Evolutionary conservation across 1,139 yeast genomes (phyloP).

Genomic region (Yamadazyma epiphylla): DNA sequence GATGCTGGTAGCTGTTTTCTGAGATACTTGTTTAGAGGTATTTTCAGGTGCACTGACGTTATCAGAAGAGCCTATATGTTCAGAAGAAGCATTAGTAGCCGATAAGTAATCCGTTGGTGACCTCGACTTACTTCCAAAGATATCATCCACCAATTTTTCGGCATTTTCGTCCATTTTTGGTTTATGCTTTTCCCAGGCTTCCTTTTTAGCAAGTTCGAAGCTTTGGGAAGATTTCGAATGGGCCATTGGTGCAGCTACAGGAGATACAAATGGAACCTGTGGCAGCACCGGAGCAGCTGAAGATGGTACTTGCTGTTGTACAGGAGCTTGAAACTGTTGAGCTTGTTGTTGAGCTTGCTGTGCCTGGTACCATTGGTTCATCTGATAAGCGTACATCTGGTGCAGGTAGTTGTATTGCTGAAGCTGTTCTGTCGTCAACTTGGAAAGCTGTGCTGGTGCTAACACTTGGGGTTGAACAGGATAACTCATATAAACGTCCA

Average conservation of each 20-base stretch:
- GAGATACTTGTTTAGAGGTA: slow-evolving; percentile 9
- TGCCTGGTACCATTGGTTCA: slow-evolving; percentile 14
- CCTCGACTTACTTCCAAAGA: slow-evolving; percentile 21
- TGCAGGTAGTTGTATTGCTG: slow-evolving; percentile 21
- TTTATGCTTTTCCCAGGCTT: slow-evolving; percentile 34
- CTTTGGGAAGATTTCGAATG: too few species aligned
- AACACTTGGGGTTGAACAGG: slow-evolving; percentile 18
- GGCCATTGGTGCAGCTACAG: too few species aligned
- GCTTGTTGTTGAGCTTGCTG: too few species aligned
- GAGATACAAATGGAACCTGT: slow-evolving; percentile 1
- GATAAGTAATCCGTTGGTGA: slow-evolving; percentile 11
- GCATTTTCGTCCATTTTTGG: slow-evolving; percentile 24
- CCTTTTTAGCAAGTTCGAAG: slow-evolving; percentile 25
- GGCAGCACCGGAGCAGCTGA: slow-evolving; percentile 4
- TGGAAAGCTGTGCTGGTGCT: slow-evolving; percentile 13
- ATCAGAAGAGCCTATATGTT: too few species aligned
- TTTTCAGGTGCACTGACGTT: too few species aligned
- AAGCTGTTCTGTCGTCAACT: slow-evolving; percentile 19
- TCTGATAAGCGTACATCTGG: slow-evolving; percentile 19
- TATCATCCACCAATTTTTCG: slow-evolving; percentile 39
- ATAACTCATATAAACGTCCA: background rate
- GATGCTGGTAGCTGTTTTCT: slow-evolving; percentile 13
- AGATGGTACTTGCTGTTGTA: slow-evolving; percentile 5
- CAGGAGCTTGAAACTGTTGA: too few species aligned
- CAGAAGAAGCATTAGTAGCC: too few species aligned